Percentiles rank a stretch among this genome's conserved stretches.
phyloP scores from a whole-genome alignment of 2,329 filamentous ascomycete genomes.

The Triangularia verruculosa region DNA sequence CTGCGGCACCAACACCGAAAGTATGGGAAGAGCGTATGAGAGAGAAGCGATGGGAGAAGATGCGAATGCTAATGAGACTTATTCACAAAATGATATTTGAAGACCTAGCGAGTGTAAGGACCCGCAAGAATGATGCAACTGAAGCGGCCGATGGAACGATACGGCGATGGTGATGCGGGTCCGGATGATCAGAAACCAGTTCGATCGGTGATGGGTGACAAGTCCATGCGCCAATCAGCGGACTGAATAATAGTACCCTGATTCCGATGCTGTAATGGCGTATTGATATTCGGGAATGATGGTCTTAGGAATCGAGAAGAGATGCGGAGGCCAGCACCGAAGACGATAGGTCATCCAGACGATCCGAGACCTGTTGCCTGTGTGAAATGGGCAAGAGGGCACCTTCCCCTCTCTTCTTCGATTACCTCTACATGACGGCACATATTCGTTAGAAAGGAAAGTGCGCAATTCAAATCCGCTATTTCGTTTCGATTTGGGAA shows the following conservation, averaged over 20 bases:
- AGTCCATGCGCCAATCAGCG: slow-evolving; percentile 5
- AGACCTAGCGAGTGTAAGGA: slow-evolving; percentile 2
- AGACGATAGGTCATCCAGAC: not conserved
- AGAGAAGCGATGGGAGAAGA: not conserved
- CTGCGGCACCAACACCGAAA: not conserved
- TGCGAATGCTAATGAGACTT: not conserved
- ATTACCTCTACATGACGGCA: not conserved
- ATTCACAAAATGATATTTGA: not conserved
- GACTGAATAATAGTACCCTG: slow-evolving; percentile 10
- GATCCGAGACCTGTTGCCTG: not conserved
- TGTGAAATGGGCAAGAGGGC: not conserved
- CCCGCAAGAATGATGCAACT: not conserved
- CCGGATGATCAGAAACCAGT: not conserved
- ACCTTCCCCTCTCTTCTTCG: not conserved
- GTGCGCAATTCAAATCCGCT: not conserved
- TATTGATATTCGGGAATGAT: slow-evolving; percentile 16
- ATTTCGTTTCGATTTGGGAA: not conserved
- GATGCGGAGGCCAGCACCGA: not conserved
- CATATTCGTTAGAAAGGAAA: not conserved
- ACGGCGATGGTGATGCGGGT: slow-evolving; percentile 1
- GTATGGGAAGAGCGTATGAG: not conserved
- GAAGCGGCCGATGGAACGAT: not conserved
- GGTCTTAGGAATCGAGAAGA: slow-evolving; percentile 10
- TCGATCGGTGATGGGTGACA: not conserved
- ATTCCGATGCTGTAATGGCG: slow-evolving; percentile 4